Evolutionary conservation across 2,329 filamentous ascomycete species (phyloP).

Genomic region (Curvularia verruculosa): DNA sequence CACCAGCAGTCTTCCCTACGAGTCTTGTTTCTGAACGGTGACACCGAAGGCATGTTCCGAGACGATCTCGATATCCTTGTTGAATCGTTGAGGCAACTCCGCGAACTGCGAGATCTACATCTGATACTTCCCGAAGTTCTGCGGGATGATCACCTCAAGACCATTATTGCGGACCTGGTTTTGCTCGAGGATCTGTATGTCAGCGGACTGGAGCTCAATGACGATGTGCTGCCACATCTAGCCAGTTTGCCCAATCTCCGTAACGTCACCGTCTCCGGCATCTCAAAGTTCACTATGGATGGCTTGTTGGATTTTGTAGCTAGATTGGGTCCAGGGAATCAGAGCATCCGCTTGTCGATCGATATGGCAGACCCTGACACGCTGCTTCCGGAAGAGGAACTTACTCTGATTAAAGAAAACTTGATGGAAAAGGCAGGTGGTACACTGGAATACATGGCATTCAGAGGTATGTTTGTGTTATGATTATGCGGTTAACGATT

Average conservation of each 20-base stretch:
- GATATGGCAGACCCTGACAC: slow-evolving; percentile 55
- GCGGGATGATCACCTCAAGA: slow-evolving; percentile 56
- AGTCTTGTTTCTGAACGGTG: slow-evolving; percentile 54
- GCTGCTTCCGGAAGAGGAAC: slow-evolving; percentile 48
- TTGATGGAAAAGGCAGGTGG: slow-evolving; percentile 52
- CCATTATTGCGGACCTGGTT: slow-evolving; percentile 54
- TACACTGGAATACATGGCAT: slow-evolving; percentile 52
- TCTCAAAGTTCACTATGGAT: slow-evolving; percentile 61
- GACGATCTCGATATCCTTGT: slow-evolving; percentile 59
- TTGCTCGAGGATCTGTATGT: slow-evolving; percentile 64
- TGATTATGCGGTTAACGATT: neutral
- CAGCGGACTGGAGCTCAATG: slow-evolving; percentile 60
- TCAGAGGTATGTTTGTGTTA: slow-evolving; percentile 47
- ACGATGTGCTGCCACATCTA: slow-evolving; percentile 55
- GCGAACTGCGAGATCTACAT: slow-evolving; percentile 60
- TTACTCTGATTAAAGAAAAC: slow-evolving; percentile 47
- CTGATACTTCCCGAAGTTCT: slow-evolving; percentile 60
- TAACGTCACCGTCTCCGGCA: slow-evolving; percentile 60
- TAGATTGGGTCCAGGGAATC: slow-evolving; percentile 50
- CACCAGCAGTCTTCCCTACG: slow-evolving; percentile 60
- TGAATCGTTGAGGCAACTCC: slow-evolving; percentile 59
- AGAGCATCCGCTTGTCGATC: slow-evolving; percentile 52
- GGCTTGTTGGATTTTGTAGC: slow-evolving; percentile 57
- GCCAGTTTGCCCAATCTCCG: slow-evolving; percentile 58
- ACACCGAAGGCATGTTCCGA: slow-evolving; percentile 54